Evolutionary conservation across 1,139 yeast genomes (phyloP).

Genomic region (Taphrina betulina): DNA sequence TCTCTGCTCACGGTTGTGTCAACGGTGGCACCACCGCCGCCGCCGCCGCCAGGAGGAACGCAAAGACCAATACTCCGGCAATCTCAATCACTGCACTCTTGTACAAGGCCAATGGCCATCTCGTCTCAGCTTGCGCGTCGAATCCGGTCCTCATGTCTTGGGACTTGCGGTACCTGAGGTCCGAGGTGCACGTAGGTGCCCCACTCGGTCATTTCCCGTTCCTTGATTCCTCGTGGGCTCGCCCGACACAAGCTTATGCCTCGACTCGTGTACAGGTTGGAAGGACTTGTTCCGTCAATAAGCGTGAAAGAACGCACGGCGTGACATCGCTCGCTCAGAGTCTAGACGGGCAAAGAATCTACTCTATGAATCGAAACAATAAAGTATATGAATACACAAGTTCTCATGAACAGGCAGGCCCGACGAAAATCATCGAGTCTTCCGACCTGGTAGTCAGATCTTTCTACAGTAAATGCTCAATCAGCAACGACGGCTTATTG

Average conservation of each 20-base stretch:
- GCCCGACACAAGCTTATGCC: background rate
- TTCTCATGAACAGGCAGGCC: background rate
- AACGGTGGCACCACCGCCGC: background rate
- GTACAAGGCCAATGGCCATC: conserved; percentile 5
- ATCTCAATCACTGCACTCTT: conserved; percentile 12
- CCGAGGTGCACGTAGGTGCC: background rate
- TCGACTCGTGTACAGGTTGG: conserved; percentile 1
- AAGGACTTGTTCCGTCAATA: background rate
- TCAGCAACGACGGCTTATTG: conserved; percentile 23
- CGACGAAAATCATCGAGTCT: conserved; percentile 1
- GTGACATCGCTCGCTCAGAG: conserved; percentile 9
- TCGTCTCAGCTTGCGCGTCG: conserved; percentile 28
- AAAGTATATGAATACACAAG: conserved; percentile 10
- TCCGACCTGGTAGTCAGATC: conserved; percentile 13
- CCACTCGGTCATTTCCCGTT: background rate
- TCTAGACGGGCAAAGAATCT: conserved; percentile 10
- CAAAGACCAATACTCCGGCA: conserved; percentile 8
- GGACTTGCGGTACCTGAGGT: conserved; percentile 27
- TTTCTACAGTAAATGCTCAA: conserved; percentile 9
- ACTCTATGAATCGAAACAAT: conserved; percentile 21
- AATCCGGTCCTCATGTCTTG: conserved; percentile 24
- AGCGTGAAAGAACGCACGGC: conserved; percentile 10
- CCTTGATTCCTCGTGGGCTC: background rate
- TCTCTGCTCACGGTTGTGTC: conserved; percentile 28
- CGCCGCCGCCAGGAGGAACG: background rate